phyloP scores from a whole-genome alignment of 139 green algal genomes.

The Micractinium conductrix region DNA sequence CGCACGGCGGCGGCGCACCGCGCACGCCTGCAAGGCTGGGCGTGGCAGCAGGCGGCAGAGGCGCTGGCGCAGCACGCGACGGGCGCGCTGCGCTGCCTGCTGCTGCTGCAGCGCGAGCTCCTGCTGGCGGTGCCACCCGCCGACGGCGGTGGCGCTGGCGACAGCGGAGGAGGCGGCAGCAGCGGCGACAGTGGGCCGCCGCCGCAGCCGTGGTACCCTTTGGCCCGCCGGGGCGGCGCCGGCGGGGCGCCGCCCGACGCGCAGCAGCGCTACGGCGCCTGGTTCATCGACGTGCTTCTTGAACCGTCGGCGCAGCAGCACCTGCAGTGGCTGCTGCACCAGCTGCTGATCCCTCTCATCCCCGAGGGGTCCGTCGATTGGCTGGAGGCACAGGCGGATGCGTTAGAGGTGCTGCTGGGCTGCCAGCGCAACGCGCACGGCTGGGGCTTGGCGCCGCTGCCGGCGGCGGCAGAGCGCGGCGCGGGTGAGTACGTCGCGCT shows the following conservation, averaged over 20 bases:
- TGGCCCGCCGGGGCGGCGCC: background rate
- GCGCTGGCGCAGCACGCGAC: background rate
- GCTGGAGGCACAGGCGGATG: conserved; percentile 13
- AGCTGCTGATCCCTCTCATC: conserved; percentile 21
- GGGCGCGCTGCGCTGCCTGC: background rate
- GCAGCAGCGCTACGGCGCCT: background rate
- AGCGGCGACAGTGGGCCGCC: background rate
- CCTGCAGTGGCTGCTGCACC: conserved; percentile 32
- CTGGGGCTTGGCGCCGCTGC: background rate
- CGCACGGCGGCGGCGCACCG: background rate
- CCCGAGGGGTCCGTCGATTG: background rate
- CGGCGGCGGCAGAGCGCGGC: background rate
- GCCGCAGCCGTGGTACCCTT: background rate
- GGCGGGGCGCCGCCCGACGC: background rate
- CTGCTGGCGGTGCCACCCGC: background rate
- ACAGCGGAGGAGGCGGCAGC: background rate
- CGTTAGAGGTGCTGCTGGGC: background rate
- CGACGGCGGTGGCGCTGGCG: no score
- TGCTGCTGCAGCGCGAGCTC: conserved; percentile 22
- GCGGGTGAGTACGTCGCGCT: background rate
- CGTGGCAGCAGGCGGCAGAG: background rate
- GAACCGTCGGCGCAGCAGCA: background rate
- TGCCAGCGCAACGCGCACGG: background rate
- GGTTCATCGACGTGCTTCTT: background rate
- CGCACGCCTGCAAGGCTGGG: background rate